Conservation (phyloP, 768 basidiomycete genomes). For the Psilocybe cubensis region DNA sequence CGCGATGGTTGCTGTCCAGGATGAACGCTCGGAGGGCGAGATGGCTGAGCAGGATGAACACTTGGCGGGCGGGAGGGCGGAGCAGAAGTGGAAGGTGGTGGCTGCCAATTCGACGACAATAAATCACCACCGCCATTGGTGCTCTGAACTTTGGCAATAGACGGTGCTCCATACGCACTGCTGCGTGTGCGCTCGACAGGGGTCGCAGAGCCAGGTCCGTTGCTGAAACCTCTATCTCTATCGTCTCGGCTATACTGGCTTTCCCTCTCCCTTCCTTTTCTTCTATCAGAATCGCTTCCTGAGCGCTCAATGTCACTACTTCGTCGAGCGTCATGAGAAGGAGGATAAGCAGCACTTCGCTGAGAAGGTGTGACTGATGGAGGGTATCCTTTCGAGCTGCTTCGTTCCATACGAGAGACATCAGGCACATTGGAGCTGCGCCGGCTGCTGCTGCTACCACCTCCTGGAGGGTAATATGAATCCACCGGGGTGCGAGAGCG, state of each 20-base stretch:
- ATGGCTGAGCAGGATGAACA: background rate
- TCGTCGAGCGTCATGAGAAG: slow-evolving; percentile 10
- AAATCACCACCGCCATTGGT: slow-evolving; percentile 15
- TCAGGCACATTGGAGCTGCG: slow-evolving; percentile 22
- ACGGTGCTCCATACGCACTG: slow-evolving; percentile 14
- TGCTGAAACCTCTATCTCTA: slow-evolving; percentile 28
- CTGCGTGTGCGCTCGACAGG: slow-evolving; percentile 15
- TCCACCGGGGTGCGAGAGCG: slow-evolving; percentile 55
- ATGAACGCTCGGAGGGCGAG: slow-evolving; percentile 21
- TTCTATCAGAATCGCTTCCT: slow-evolving; percentile 27
- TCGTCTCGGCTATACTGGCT: slow-evolving; percentile 25
- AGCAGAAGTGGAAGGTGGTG: slow-evolving; percentile 10
- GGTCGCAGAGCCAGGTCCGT: slow-evolving; percentile 10
- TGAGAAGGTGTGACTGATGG: slow-evolving; percentile 24
- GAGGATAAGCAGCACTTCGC: slow-evolving; percentile 16
- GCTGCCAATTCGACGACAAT: slow-evolving; percentile 17
- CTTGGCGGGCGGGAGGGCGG: slow-evolving; percentile 11
- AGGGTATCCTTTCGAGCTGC: slow-evolving; percentile 23
- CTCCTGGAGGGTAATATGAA: slow-evolving; percentile 31
- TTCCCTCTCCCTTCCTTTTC: slow-evolving; percentile 26
- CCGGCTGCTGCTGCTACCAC: slow-evolving; percentile 20
- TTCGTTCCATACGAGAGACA: slow-evolving; percentile 20
- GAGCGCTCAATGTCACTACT: slow-evolving; percentile 23
- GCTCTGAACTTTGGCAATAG: slow-evolving; percentile 15
- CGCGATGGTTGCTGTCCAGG: no score